These are phyloP conservation scores for Theileria equi DNA, from an alignment of 169 alveolate species.

Conservation along the genomic window DNA sequence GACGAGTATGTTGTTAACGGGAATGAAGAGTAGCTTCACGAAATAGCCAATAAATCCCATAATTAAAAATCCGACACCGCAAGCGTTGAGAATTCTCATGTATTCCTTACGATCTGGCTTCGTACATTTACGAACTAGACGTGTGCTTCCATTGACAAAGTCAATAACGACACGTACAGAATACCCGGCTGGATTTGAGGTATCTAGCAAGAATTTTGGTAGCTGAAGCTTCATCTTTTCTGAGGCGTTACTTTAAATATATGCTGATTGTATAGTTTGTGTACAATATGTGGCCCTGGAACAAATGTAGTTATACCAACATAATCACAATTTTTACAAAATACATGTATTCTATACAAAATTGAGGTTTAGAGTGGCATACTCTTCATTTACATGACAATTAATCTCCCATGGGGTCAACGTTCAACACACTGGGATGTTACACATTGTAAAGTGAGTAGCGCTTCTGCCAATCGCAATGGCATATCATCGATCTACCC, in stretches of 20 bases:
- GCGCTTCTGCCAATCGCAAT: too few relatives aligned
- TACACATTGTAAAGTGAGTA: too few relatives aligned
- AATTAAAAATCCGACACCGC: conserved; percentile 91
- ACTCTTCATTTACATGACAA: too few relatives aligned
- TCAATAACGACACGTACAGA: conserved; percentile 74
- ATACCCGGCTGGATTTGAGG: conserved; percentile 80
- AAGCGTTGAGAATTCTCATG: conserved; percentile 78
- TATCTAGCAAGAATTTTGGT: conserved; percentile 73
- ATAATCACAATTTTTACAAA: conserved; percentile 2
- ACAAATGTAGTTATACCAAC: background rate
- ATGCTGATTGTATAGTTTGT: background rate
- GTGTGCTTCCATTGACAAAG: conserved; percentile 86
- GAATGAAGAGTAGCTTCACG: conserved; percentile 91
- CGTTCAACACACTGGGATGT: too few relatives aligned
- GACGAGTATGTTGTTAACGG: conserved; percentile 90
- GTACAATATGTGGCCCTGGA: background rate
- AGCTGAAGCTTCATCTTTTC: conserved; percentile 59
- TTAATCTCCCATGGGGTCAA: too few relatives aligned
- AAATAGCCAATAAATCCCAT: conserved; percentile 94
- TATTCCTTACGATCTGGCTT: conserved; percentile 93
- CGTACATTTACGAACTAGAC: conserved; percentile 89
- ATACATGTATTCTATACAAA: too few relatives aligned
- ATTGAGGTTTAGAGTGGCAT: too few relatives aligned
- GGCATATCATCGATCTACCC: too few relatives aligned
- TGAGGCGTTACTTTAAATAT: too few relatives aligned